Base-by-base conservation (phyloP, 306 rosid genomes). In the Calophaca sinica region DNA sequence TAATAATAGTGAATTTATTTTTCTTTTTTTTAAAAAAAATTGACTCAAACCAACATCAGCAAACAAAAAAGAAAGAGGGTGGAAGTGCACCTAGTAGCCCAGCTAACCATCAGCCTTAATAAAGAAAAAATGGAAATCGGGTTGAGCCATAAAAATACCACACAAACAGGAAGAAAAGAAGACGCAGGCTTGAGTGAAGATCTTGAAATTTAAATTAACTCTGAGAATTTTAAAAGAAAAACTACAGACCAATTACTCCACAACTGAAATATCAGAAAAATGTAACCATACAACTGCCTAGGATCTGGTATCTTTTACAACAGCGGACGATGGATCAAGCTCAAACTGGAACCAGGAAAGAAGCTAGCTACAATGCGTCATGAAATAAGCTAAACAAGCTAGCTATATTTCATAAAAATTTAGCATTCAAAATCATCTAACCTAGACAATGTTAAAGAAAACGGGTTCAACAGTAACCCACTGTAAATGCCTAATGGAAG, bases 371-470 rank as follows among this genome's bases (percentile, higher is more conserved):
- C 58, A 67, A 29, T 32, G 55, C 5, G 50, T 63, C 52, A 53
- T 5, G 59, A 62, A 31, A 48, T n/a, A 78, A 28, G 72, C 63
- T 70, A 41, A 64, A 61, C 29, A 49, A 51, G 62, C 58, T 55
- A 45, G 26, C 62, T 48, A 46, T 72, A 76, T 42, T 81, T 74
- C 62, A 12, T n/a, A 14, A 10, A 54, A 75, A 15, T 35, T 52
- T 73, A 59, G 68, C 61, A 78, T 66, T 42, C n/a, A 72, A 64
- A 83, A 62, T 53, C 68, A 77, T 31, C 82, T 66, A 76, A 68
- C 81, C 80, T 70, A 81, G 26, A 75, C 80, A 20, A 20, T 72
- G 80, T 69, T 75, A 46, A 79, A 54, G 62, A 44, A 82, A 84
- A 78, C 41, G 78, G 77, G 75, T 70, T 36, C 72, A 31, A 13